Evolutionary conservation across 176 grass and related monocot species (phyloP).

Genomic region (Triticum urartu): DNA sequence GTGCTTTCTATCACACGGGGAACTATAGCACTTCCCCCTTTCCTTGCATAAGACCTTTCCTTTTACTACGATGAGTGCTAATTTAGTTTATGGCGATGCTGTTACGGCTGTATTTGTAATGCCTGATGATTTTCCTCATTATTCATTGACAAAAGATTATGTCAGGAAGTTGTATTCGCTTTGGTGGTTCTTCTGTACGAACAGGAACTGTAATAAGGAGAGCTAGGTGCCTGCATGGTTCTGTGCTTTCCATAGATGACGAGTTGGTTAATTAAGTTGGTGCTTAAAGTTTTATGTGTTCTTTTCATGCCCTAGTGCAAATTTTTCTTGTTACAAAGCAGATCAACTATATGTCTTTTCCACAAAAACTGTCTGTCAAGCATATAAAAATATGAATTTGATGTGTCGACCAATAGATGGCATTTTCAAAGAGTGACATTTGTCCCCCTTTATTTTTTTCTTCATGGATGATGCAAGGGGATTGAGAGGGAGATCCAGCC

Average conservation of each 20-base stretch:
- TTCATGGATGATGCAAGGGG: constrained; percentile 35
- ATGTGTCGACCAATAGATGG: neutral
- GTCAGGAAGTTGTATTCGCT: neutral
- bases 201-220: neutral
- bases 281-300: neutral
- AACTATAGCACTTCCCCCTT: constrained; percentile 15
- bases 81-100: too few relatives aligned
- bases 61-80: neutral
- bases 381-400: neutral
- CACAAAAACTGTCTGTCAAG: neutral
- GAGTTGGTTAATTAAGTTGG: neutral
- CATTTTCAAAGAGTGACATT: constrained; percentile 7
- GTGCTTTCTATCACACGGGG: constrained; percentile 5
- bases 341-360: neutral
- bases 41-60: neutral
- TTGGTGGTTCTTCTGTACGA: neutral
- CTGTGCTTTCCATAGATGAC: neutral
- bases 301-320: neutral
- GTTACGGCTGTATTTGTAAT: too few relatives aligned
- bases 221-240: neutral
- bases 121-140: too few relatives aligned
- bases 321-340: neutral
- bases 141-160: too few relatives aligned
- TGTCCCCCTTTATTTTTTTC: constrained; percentile 16
- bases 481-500: constrained; percentile 35